Conservation (phyloP, 345 rosid species). For the Turnera subulata region DNA sequence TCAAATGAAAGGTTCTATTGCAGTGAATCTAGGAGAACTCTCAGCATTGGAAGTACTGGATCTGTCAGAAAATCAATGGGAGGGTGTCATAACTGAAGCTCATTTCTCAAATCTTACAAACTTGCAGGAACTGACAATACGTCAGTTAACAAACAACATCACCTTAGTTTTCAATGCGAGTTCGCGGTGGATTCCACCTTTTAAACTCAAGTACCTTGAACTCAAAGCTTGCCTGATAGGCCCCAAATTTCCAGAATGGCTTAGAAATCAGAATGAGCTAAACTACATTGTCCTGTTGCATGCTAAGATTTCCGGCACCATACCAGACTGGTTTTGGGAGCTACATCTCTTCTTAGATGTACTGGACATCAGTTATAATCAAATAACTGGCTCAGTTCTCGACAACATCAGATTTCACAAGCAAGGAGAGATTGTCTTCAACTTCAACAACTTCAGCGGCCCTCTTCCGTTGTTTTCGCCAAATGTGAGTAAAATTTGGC, state of each 20-base stretch:
- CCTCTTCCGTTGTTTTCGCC: too few species aligned
- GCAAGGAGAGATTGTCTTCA: too few species aligned
- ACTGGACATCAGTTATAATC: too few species aligned
- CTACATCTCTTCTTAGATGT: background rate
- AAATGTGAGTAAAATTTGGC: too few species aligned
- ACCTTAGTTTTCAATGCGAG: background rate
- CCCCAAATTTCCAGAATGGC: background rate
- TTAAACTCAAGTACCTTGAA: background rate
- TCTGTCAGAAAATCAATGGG: background rate
- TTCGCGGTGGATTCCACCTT: background rate
- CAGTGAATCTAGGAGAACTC: slow-evolving; percentile 17
- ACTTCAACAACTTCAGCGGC: too few species aligned
- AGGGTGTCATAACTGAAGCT: background rate
- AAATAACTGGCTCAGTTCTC: too few species aligned
- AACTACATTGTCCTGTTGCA: background rate
- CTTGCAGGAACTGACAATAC: background rate
- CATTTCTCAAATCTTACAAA: background rate
- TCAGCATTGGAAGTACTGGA: slow-evolving; percentile 7
- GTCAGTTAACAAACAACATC: background rate
- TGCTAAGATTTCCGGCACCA: background rate
- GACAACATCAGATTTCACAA: too few species aligned
- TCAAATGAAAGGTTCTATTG: slow-evolving; percentile 16
- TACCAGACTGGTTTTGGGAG: background rate
- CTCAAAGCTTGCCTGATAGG: background rate
- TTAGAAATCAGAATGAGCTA: background rate